A percentile compares a stretch with the other conserved stretches of the same genome.
phyloP scores from a whole-genome alignment of 805 yeast genomes.

The Geotrichum ghanense region DNA sequence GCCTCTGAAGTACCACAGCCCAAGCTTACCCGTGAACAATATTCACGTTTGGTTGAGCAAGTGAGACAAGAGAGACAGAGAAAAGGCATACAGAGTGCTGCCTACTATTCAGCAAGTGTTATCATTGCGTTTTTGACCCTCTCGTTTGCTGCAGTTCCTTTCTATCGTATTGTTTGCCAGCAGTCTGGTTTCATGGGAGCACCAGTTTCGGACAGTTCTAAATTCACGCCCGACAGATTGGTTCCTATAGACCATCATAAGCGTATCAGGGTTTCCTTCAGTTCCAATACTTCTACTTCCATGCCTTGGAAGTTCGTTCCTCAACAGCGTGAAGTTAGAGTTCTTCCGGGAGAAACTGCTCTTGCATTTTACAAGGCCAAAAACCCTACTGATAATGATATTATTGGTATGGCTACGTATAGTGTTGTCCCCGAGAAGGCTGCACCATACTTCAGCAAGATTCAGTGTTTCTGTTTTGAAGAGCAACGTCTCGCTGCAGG shows the following conservation, averaged over 20 bases:
- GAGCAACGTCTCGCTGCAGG: conserved; percentile 91
- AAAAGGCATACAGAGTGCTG: not conserved
- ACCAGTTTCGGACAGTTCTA: conserved; percentile 75
- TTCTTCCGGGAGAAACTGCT: conserved; percentile 96
- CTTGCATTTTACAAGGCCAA: conserved; percentile 90
- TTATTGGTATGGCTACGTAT: conserved; percentile 97
- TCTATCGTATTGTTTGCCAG: conserved; percentile 84
- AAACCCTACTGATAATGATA: conserved; percentile 74
- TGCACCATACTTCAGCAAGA: conserved; percentile 91
- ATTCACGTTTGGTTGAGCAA: not conserved
- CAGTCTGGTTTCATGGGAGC: conserved; percentile 95
- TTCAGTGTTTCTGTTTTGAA: conserved; percentile 97
- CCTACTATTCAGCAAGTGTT: conserved; percentile 21
- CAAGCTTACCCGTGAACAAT: not conserved
- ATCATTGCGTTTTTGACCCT: conserved; percentile 62
- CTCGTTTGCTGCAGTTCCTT: conserved; percentile 84
- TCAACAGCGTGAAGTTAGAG: conserved; percentile 83
- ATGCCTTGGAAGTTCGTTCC: conserved; percentile 95
- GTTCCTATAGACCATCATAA: conserved; percentile 78
- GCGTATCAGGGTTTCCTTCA: conserved; percentile 73
- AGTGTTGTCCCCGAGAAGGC: conserved; percentile 94
- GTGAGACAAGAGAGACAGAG: not conserved
- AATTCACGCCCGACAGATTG: conserved; percentile 77
- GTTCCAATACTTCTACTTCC: conserved; percentile 82
- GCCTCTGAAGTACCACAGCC: not conserved